Evolutionary conservation across 768 basidiomycete genomes (phyloP), one percentile per base, ranked within the genome.

Genomic region (Lentinula sp.): DNA sequence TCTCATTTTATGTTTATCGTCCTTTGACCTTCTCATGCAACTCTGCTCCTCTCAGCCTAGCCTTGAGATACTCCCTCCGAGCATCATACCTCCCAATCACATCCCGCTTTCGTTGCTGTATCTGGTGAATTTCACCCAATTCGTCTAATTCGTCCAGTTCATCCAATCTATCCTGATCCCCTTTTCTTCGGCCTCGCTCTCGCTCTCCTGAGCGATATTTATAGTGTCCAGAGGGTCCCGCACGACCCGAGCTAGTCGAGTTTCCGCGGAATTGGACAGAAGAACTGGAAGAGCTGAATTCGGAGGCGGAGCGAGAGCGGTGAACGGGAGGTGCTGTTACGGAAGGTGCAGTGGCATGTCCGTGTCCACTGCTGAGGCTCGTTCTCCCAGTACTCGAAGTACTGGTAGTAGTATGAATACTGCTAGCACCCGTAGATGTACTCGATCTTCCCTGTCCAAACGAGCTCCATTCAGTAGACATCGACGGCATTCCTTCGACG

Each of bases 21-120:
- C 74, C 77, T 64, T 73, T 72, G 60, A 79, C 71, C 63, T 73
- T 77, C 66, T 83, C 82, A 59, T 75, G 79, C 12, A 93, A 70
- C 75, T 93, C 88, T 5, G 90, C 89, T 16, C 85, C 85, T 72
- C 87, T 91, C 69, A 92, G 75, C 67, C 83, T 85, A 36, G 89
- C 91, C 48, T 82, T 79, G 35, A 93, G 77, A 68, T 86, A 93
- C 65, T 91, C 88, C 60, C 93, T 70, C 53, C 90, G 84, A 32
- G 82, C 79, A 57, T 85, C 83, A 70, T 90, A 93, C 55, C 91
- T 81, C 60, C 74, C 79, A 32, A 82, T 81, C 53, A 93, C 83
- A 63, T 90, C 89, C 32, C 79, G 80, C 45, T 84, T 79, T 43
- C 89, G 81, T 59, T 79, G 75, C 56, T 86, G 82, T 57, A 93